Conservation (phyloP, 2,329 filamentous ascomycete species). For the Neofusicoccum cordaticola region DNA sequence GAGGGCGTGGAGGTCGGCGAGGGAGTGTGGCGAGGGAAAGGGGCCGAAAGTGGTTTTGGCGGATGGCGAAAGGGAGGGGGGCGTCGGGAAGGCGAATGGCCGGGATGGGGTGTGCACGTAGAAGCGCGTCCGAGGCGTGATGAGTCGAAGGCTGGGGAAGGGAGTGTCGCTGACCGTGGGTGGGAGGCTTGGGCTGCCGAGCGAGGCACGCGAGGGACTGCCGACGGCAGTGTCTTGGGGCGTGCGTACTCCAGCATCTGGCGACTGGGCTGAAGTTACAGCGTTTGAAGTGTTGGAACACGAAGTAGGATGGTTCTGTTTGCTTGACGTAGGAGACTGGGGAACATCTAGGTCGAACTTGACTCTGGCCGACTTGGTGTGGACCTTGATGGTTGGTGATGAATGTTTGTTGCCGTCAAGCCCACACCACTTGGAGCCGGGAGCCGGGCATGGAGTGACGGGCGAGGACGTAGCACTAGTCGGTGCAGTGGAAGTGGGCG, state of each 20-base stretch:
- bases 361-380: not conserved
- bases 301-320: no score
- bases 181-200: no score
- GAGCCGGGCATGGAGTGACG: not conserved
- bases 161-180: no score
- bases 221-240: no score
- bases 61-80: not conserved
- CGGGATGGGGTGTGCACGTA: not conserved
- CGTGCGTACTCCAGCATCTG: no score
- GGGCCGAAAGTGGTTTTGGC: not conserved
- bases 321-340: not conserved
- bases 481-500: not conserved
- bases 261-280: no score
- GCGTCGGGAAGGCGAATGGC: not conserved
- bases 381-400: not conserved
- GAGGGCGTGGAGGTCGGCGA: constrained; percentile 27
- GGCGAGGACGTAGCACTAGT: not conserved
- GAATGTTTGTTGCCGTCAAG: not conserved
- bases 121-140: not conserved
- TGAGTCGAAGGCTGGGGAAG: no score
- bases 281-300: not conserved
- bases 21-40: constrained; percentile 26
- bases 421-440: not conserved
- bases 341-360: not conserved
- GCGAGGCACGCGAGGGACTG: no score